Percentiles rank a stretch among this genome's conserved stretches.
These are phyloP conservation scores for Globisporangium abappressorium DNA, from an alignment of 352 stramenopile genomes.

Conservation along the genomic window DNA sequence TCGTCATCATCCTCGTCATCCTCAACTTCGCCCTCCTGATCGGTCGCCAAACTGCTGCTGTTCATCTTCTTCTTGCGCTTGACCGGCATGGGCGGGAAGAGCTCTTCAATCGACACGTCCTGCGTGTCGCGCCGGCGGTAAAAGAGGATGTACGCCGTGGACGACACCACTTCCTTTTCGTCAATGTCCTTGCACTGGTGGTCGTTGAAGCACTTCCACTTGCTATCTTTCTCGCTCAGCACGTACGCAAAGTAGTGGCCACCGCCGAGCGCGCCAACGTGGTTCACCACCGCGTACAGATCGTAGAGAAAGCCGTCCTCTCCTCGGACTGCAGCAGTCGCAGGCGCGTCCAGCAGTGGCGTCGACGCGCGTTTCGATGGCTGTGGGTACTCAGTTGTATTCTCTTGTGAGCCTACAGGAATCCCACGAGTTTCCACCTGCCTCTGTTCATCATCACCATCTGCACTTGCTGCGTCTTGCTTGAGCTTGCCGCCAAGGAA, in stretches of 20 bases:
- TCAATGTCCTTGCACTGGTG: constrained; percentile 88
- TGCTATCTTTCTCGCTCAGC: constrained; percentile 79
- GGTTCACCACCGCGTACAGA: constrained; percentile 97
- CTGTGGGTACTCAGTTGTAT: not conserved
- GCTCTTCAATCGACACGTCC: constrained; percentile 58
- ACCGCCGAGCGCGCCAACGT: constrained; percentile 93
- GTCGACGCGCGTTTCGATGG: constrained; percentile 13
- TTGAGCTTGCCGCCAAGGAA: constrained; percentile 77
- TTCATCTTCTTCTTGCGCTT: constrained; percentile 27
- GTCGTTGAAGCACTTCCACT: constrained; percentile 99
- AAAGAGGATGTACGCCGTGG: constrained; percentile 90
- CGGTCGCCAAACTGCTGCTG: constrained; percentile 3
- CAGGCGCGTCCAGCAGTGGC: constrained; percentile 53
- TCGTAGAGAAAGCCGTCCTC: constrained; percentile 89
- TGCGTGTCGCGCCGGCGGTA: constrained; percentile 80
- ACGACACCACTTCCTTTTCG: constrained; percentile 80
- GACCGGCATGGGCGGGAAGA: constrained; percentile 62
- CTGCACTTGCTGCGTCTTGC: constrained; percentile 3
- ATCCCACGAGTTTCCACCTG: no score
- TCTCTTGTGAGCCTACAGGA: not conserved
- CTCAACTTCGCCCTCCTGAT: not conserved
- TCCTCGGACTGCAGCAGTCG: constrained; percentile 46
- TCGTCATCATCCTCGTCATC: not conserved
- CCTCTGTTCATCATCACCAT: not conserved
- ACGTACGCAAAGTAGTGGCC: constrained; percentile 95